These are phyloP conservation scores for Globisporangium spiculum DNA, from an alignment of 352 stramenopile genomes.

Conservation along the genomic window DNA sequence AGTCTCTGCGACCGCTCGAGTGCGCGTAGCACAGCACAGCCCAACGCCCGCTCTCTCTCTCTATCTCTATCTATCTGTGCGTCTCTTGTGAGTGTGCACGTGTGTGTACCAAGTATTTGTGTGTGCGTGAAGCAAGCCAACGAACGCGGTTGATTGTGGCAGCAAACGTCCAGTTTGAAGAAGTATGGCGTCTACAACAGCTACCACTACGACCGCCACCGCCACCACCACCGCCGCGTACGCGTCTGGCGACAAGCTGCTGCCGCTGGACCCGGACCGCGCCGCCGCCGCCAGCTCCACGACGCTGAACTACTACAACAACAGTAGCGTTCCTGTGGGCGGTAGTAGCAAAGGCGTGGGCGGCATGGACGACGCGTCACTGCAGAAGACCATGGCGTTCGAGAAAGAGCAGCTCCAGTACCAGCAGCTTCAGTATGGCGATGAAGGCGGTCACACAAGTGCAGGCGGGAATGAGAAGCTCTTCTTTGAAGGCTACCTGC, in stretches of 20 bases:
- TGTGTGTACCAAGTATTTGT: not conserved
- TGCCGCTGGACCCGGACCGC: conserved; percentile 7
- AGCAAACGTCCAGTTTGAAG: not conserved
- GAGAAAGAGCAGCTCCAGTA: conserved; percentile 10
- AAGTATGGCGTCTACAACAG: not conserved
- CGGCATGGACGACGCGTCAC: not conserved
- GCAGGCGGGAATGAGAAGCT: conserved; percentile 12
- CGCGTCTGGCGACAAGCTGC: conserved; percentile 4
- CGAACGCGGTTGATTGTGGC: not conserved
- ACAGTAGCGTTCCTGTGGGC: not conserved
- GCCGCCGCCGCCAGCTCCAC: not conserved
- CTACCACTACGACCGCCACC: not conserved
- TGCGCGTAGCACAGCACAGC: not conserved
- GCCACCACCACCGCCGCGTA: not conserved
- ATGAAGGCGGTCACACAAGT: not conserved
- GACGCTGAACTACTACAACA: not conserved
- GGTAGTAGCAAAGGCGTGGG: not conserved
- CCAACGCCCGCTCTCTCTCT: not conserved
- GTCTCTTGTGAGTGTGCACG: not conserved
- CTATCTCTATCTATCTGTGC: not conserved
- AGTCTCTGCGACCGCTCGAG: not conserved
- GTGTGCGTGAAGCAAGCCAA: not conserved
- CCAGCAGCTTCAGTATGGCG: not conserved
- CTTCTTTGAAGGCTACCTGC: conserved; percentile 49
- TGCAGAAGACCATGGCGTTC: conserved; percentile 10